Percentiles rank a stretch among this genome's conserved stretches.
phyloP scores from a whole-genome alignment of 2,329 filamentous ascomycete species.

The Colletotrichum tropicale region DNA sequence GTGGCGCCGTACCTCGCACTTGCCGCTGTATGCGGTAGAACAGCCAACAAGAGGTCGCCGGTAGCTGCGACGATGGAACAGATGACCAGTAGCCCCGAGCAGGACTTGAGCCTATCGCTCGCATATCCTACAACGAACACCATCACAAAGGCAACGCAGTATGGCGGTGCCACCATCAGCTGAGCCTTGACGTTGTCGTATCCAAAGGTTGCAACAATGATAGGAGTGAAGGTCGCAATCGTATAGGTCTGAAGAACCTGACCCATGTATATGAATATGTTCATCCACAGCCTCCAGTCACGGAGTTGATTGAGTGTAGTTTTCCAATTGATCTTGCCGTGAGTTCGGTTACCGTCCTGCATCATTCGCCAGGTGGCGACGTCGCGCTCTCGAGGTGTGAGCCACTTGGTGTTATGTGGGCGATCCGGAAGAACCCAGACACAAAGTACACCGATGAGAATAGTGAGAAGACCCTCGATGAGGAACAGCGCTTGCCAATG shows the following conservation, averaged over 20 bases:
- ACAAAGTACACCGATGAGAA: slow-evolving; percentile 29
- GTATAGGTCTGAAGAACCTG: slow-evolving; percentile 18
- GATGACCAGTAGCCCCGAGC: slow-evolving; percentile 16
- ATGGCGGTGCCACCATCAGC: slow-evolving; percentile 23
- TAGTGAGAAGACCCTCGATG: slow-evolving; percentile 37
- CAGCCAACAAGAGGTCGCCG: not conserved
- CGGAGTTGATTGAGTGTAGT: slow-evolving; percentile 23
- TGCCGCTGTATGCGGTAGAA: not conserved
- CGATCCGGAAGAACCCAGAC: slow-evolving; percentile 24
- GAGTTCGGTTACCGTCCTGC: slow-evolving; percentile 20
- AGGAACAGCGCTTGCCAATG: slow-evolving; percentile 34
- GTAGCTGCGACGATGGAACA: slow-evolving; percentile 15
- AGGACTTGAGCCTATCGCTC: slow-evolving; percentile 20
- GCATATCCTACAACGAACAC: slow-evolving; percentile 16
- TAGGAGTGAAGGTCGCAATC: slow-evolving; percentile 23
- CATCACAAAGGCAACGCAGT: slow-evolving; percentile 20
- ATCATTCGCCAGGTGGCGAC: slow-evolving; percentile 23
- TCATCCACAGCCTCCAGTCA: slow-evolving; percentile 49
- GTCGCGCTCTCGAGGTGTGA: slow-evolving; percentile 22
- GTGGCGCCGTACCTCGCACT: slow-evolving; percentile 4
- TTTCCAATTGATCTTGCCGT: slow-evolving; percentile 2
- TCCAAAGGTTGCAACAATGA: slow-evolving; percentile 25
- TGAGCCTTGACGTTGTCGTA: slow-evolving; percentile 23
- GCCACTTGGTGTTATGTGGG: slow-evolving; percentile 22
- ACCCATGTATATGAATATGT: slow-evolving; percentile 47